phyloP scores from a whole-genome alignment of 257 asterid species.

The Cinchona pubescens region DNA sequence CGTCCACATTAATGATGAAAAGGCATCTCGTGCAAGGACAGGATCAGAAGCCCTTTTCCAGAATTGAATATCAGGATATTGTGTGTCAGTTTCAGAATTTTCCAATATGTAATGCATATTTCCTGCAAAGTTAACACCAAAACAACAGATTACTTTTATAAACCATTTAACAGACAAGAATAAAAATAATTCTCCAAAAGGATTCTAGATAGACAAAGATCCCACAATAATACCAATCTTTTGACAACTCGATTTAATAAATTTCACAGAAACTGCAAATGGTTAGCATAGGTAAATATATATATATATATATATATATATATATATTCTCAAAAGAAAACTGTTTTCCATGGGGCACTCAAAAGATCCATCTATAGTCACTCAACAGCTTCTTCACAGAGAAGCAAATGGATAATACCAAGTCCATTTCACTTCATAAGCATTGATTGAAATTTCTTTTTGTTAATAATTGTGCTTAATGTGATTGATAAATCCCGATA shows the following conservation, averaged over 20 bases:
- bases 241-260: too few relatives aligned
- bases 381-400: not conserved
- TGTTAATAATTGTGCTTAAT: not conserved
- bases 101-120: slow-evolving; percentile 60
- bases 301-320: too few relatives aligned
- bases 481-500: not conserved
- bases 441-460: not conserved
- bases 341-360: slow-evolving; percentile 1
- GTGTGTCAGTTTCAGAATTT: slow-evolving; percentile 45
- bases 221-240: not conserved
- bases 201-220: not conserved
- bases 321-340: too few relatives aligned
- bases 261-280: too few relatives aligned
- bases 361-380: not conserved
- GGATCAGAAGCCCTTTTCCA: slow-evolving; percentile 83
- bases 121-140: slow-evolving; percentile 44
- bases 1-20: slow-evolving; percentile 94
- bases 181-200: not conserved
- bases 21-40: slow-evolving; percentile 70
- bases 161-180: not conserved
- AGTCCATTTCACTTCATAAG: not conserved
- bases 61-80: slow-evolving; percentile 67
- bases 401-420: not conserved
- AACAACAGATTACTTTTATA: not conserved
- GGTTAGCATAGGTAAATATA: too few relatives aligned